Percentiles rank a stretch among this genome's conserved stretches.
phyloP scores from a whole-genome alignment of 257 asterid genomes.

The Cordia subcordata region DNA sequence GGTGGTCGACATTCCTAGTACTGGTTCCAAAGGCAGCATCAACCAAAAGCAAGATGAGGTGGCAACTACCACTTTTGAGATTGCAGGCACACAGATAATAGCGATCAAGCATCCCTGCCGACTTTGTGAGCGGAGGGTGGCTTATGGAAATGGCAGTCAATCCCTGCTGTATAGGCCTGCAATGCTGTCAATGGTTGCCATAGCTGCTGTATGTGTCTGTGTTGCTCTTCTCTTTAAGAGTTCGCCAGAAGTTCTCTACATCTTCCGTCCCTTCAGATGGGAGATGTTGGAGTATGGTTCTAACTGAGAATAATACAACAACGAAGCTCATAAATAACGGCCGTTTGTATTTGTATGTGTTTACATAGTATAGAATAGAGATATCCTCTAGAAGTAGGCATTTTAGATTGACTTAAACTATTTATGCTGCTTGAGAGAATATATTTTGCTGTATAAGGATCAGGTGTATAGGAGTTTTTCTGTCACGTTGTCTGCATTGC shows the following conservation, averaged over 20 bases:
- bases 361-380: neutral
- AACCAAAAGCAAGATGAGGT: conserved; percentile 39
- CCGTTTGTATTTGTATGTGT: neutral
- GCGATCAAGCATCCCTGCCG: conserved; percentile 36
- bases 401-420: no score
- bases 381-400: no score
- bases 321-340: neutral
- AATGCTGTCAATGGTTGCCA: conserved; percentile 70
- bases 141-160: conserved; percentile 30
- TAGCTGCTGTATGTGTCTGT: conserved; percentile 82
- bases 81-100: conserved; percentile 17
- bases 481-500: no score
- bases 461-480: no score
- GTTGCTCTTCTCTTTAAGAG: conserved; percentile 78
- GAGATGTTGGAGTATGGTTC: conserved; percentile 77
- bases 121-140: conserved; percentile 36
- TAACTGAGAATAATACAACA: conserved; percentile 22
- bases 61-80: conserved; percentile 36
- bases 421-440: no score
- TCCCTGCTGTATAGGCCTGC: conserved; percentile 58
- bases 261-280: conserved; percentile 78
- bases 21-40: conserved; percentile 26
- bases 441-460: no score
- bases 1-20: conserved; percentile 44
- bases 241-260: conserved; percentile 51